A percentile compares a stretch with the other conserved stretches of the same genome.
These are phyloP conservation scores for Suillus luteus DNA, from an alignment of 768 basidiomycete species.

Conservation along the genomic window DNA sequence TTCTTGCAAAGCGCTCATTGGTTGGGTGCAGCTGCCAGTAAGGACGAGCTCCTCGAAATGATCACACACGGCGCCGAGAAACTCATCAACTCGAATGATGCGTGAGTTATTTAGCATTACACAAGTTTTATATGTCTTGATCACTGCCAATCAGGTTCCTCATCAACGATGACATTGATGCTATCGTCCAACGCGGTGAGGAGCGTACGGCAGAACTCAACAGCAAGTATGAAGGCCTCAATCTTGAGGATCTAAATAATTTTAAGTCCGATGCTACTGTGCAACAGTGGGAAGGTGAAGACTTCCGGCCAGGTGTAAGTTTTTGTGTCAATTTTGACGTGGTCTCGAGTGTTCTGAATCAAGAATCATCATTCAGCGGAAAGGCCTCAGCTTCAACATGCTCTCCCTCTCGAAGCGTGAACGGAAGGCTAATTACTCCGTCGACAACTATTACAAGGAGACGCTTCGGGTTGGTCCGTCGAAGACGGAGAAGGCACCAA, in stretches of 20 bases:
- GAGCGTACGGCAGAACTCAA: conserved; percentile 86
- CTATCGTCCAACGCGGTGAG: conserved; percentile 89
- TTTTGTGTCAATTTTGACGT: background rate
- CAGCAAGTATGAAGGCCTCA: conserved; percentile 89
- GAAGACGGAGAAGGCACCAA: conserved; percentile 80
- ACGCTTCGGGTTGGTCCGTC: conserved; percentile 78
- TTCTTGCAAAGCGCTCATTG: conserved; percentile 2
- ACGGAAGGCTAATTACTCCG: conserved; percentile 91
- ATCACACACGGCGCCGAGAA: conserved; percentile 97
- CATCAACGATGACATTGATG: conserved; percentile 91
- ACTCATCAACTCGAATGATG: conserved; percentile 81
- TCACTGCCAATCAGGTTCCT: conserved; percentile 48
- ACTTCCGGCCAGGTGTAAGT: conserved; percentile 76
- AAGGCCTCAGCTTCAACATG: conserved; percentile 72
- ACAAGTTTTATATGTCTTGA: conserved; percentile 6
- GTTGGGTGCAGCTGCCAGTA: conserved; percentile 69
- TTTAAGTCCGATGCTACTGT: conserved; percentile 94
- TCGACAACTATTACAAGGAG: conserved; percentile 95
- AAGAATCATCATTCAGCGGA: conserved; percentile 46
- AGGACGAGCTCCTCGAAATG: conserved; percentile 97
- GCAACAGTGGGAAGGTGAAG: conserved; percentile 96
- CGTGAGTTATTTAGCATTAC: conserved; percentile 46
- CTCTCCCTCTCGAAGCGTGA: conserved; percentile 91
- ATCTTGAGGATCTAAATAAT: conserved; percentile 93
- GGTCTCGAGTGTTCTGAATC: conserved; percentile 9